A percentile compares a stretch with the other conserved stretches of the same genome.
phyloP scores from a whole-genome alignment of 2,329 filamentous ascomycete species.

The Fusarium solani-melongenae region DNA sequence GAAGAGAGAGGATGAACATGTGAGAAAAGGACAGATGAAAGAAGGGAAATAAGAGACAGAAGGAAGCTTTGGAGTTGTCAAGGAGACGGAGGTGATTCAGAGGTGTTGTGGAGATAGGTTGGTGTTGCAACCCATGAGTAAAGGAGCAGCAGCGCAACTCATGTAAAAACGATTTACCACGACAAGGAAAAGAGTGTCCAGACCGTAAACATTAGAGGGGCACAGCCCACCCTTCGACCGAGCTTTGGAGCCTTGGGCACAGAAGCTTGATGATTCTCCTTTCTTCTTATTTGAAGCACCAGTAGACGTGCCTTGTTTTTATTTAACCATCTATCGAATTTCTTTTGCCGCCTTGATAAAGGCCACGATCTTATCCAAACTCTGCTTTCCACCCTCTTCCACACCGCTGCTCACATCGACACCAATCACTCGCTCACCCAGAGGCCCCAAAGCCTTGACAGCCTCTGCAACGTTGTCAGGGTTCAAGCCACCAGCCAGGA shows the following conservation, averaged over 20 bases:
- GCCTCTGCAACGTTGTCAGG: conserved; percentile 80
- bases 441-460: conserved; percentile 70
- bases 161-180: neutral
- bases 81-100: neutral
- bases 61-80: neutral
- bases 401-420: conserved; percentile 97
- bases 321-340: conserved; percentile 54
- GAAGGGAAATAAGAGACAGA: neutral
- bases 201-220: neutral
- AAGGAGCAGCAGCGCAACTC: neutral
- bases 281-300: neutral
- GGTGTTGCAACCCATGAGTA: conserved; percentile 11
- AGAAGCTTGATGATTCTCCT: neutral
- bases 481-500: conserved; percentile 87
- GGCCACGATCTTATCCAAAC: conserved; percentile 79
- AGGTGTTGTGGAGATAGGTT: conserved; percentile 1
- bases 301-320: conserved; percentile 1
- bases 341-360: conserved; percentile 83
- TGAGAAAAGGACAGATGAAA: neutral
- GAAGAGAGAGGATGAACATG: neutral
- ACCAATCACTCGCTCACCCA: conserved; percentile 74
- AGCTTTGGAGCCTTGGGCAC: neutral
- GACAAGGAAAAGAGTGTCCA: neutral
- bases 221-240: neutral
- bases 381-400: conserved; percentile 84